phyloP scores from a whole-genome alignment of 2,329 filamentous ascomycete genomes.

The Pseudocercospora musae region DNA sequence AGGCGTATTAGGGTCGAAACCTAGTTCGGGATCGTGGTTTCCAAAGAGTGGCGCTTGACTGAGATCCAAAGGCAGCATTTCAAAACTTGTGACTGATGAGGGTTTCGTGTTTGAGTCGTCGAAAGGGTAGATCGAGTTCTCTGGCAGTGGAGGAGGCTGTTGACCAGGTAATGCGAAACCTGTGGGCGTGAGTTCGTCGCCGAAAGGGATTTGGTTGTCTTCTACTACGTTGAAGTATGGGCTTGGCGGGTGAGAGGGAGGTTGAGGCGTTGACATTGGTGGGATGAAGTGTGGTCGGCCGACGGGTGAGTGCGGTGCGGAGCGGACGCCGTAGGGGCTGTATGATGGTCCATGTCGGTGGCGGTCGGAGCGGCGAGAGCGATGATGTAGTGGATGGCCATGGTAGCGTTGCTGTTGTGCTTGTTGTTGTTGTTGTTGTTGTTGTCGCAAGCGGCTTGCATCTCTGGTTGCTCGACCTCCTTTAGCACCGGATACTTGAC shows the following conservation, averaged over 20 bases:
- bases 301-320: slow-evolving; percentile 8
- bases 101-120: slow-evolving; percentile 4
- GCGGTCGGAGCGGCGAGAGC: slow-evolving; percentile 9
- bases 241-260: slow-evolving; percentile 6
- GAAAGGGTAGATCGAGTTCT: slow-evolving; percentile 6
- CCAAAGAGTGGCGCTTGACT: slow-evolving; percentile 19
- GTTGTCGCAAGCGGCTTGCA: slow-evolving; percentile 27
- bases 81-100: slow-evolving; percentile 8
- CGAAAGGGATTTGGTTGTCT: slow-evolving; percentile 2
- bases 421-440: slow-evolving; percentile 10
- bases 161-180: neutral
- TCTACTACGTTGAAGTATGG: slow-evolving; percentile 13
- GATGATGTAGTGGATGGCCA: neutral
- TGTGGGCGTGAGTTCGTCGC: neutral
- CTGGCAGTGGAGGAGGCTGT: neutral
- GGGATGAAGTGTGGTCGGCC: neutral
- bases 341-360: slow-evolving; percentile 8
- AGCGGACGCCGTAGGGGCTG: slow-evolving; percentile 15
- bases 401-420: slow-evolving; percentile 10
- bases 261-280: slow-evolving; percentile 3
- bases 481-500: slow-evolving; percentile 45
- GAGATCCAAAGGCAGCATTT: slow-evolving; percentile 15
- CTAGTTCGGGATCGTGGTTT: slow-evolving; percentile 21
- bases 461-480: slow-evolving; percentile 43
- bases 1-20: slow-evolving; percentile 24